Evolutionary conservation across 179 eudicot genomes (phyloP), one percentile per base, ranked within the genome.

Genomic region (Carnegiea gigantea): DNA sequence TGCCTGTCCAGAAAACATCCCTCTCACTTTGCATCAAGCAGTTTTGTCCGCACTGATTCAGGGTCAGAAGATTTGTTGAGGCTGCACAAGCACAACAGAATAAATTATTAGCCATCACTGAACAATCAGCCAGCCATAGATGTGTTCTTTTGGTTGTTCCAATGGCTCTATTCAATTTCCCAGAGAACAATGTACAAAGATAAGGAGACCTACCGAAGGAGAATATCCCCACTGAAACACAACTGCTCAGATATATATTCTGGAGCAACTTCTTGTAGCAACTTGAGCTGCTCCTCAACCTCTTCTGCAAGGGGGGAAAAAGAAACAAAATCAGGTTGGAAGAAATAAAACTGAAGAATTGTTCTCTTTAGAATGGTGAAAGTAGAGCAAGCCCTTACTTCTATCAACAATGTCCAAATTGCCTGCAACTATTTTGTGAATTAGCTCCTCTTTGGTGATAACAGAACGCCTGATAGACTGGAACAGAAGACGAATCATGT

Each of bases 231-330:
- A 71, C 89, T 90, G 14, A 85, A 80, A 75, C 88, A 88, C 21
- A 78, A 57, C 80, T 86, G 84, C 88, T 92, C 94, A 54, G 85
- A 82, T 68, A 95, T 77, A 83, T 86, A 95, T 62, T 94, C 98
- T 14, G 98, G 98, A 51, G 86, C 93, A 44, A 94, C 79, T 85
- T 95, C 97, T 82, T 86, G 85, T 77, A 96, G 83, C 86, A 96
- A 84, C 75, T 76, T 79, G 28, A 96, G 90, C 76, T 94, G 97
- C 70, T 91, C 92, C 84, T 92, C 98, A 59, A 93, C 89, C 83
- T 92, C 97, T 68, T 86, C 99, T 96, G 93, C 74, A 51, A 65
- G 67, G 21, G 21, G 21, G n/a, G 17, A 36, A 36, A 70, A 24
- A 67, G 18, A 26, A 14, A 15, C 73, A 12, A 51, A 51, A 51